Evolutionary conservation across 352 stramenopile genomes (phyloP).

Genomic region (Globisporangium heterothallicum): DNA sequence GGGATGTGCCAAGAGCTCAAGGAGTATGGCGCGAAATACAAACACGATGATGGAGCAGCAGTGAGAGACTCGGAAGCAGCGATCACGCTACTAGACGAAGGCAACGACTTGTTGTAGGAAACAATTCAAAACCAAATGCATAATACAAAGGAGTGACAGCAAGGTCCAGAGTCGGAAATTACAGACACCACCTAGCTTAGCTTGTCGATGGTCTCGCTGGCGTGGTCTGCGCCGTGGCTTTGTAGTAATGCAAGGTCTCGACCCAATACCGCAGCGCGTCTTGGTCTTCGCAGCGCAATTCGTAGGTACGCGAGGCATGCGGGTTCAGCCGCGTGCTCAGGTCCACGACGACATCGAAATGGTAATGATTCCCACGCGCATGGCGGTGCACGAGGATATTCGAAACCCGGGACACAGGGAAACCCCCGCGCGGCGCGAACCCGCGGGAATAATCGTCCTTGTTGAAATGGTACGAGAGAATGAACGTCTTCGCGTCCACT

Average conservation of each 20-base stretch:
- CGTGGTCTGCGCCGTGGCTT: conserved; percentile 36
- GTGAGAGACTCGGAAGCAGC: conserved; percentile 15
- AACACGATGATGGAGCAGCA: conserved; percentile 6
- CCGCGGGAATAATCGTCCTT: conserved; percentile 55
- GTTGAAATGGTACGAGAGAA: conserved; percentile 66
- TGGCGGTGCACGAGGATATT: conserved; percentile 48
- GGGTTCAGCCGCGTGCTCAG: conserved; percentile 58
- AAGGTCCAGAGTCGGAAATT: too few relatives aligned
- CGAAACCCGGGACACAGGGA: conserved; percentile 47
- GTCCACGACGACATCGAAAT: conserved; percentile 69
- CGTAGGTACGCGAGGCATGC: conserved; percentile 56
- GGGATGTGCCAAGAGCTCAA: conserved; percentile 58
- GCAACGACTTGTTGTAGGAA: neutral
- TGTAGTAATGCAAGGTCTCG: conserved; percentile 64
- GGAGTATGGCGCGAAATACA: conserved; percentile 54
- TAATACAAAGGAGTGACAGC: neutral
- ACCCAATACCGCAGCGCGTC: conserved; percentile 60
- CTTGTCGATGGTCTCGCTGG: conserved; percentile 33
- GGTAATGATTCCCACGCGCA: conserved; percentile 30
- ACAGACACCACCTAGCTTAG: conserved; percentile 7
- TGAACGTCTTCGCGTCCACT: conserved; percentile 59
- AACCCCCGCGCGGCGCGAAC: conserved; percentile 57
- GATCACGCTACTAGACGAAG: conserved; percentile 12
- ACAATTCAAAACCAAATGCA: neutral
- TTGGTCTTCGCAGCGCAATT: conserved; percentile 55